Percentiles rank a stretch among this genome's conserved stretches.
Conservation (phyloP, 192 early-diverging fungal genomes). For the Powellomyces hirtus region DNA sequence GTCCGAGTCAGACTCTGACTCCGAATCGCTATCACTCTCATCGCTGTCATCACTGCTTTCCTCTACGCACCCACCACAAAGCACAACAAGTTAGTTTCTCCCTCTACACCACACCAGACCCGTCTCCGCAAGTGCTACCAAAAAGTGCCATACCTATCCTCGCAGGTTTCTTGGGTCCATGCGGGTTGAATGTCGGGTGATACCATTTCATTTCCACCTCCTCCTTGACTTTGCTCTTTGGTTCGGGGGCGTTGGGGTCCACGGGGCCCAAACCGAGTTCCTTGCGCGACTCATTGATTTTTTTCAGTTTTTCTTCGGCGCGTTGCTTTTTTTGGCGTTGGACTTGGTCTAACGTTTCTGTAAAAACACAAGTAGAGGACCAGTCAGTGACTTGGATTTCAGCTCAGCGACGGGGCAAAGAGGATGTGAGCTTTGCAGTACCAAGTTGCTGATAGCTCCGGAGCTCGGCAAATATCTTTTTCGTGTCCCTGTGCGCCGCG, state of each 20-base stretch:
- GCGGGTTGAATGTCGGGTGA: conserved; percentile 46
- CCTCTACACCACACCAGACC: no score
- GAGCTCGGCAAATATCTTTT: conserved; percentile 54
- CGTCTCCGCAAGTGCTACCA: no score
- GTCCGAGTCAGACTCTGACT: not conserved
- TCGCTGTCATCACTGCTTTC: conserved; percentile 20
- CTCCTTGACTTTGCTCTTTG: conserved; percentile 12
- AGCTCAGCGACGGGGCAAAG: not conserved
- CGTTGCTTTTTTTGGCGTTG: conserved; percentile 38
- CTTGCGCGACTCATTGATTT: conserved; percentile 59
- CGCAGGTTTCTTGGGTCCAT: conserved; percentile 40
- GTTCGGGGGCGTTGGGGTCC: conserved; percentile 15
- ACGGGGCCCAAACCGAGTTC: conserved; percentile 8
- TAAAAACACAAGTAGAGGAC: not conserved
- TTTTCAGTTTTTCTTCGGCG: conserved; percentile 47
- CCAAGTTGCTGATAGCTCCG: conserved; percentile 42
- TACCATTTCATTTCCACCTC: conserved; percentile 42
- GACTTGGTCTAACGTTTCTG: conserved; percentile 13
- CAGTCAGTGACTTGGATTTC: no score
- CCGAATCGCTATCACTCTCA: conserved; percentile 20
- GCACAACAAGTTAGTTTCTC: no score
- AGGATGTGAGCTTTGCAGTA: conserved; percentile 27
- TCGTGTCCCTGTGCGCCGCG: conserved; percentile 56
- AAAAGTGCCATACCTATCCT: not conserved
- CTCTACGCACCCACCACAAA: no score